phyloP scores from a whole-genome alignment of 257 asterid genomes.

The Paulownia fortunei region DNA sequence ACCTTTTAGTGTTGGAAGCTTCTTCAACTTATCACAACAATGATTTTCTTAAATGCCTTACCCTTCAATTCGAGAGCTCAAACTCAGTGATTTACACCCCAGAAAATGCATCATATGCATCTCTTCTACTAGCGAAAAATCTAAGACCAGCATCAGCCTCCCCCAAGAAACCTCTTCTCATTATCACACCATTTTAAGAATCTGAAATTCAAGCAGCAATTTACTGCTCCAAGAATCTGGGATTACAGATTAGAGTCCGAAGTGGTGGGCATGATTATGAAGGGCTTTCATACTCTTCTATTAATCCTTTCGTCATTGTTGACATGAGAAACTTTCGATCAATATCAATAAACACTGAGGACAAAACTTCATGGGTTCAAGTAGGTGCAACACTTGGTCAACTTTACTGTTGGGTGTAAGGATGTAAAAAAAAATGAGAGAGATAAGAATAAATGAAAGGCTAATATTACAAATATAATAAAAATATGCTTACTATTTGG shows the following conservation, averaged over 20 bases:
- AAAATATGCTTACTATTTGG: too few relatives aligned
- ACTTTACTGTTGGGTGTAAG: too few relatives aligned
- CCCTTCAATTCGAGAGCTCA: too few relatives aligned
- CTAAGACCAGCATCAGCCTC: not conserved
- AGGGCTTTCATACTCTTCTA: conserved; percentile 6
- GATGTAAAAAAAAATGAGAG: too few relatives aligned
- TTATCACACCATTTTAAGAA: conserved; percentile 13
- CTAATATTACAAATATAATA: too few relatives aligned
- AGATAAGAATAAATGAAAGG: too few relatives aligned
- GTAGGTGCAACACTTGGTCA: too few relatives aligned
- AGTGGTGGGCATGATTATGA: too few relatives aligned
- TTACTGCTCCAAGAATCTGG: conserved; percentile 13
- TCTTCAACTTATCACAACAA: not conserved
- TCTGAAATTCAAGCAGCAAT: conserved; percentile 28
- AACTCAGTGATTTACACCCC: too few relatives aligned
- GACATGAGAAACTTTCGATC: conserved; percentile 22
- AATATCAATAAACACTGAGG: not conserved
- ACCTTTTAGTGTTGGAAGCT: not conserved
- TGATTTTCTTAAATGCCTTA: too few relatives aligned
- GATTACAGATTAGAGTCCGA: conserved; percentile 2
- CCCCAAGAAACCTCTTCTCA: not conserved
- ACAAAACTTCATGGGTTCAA: conserved; percentile 26
- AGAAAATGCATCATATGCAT: too few relatives aligned
- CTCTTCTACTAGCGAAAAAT: not conserved
- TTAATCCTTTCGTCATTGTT: conserved; percentile 9